These are phyloP conservation scores for Metrosideros polymorpha DNA, from an alignment of 441 rosid genomes.

Conservation along the genomic window DNA sequence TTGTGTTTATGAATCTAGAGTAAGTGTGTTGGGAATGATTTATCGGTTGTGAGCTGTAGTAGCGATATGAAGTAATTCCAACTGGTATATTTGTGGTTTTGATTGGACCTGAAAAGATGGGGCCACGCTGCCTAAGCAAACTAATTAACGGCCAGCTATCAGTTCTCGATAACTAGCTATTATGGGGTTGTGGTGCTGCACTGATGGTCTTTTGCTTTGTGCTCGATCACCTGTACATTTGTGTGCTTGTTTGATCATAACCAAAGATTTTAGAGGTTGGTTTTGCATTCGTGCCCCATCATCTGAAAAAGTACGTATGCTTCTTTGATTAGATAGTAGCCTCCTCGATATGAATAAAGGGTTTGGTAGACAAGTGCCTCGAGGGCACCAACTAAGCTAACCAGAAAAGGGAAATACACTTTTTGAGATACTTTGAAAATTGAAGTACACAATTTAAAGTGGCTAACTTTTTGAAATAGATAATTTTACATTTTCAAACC, in stretches of 20 bases:
- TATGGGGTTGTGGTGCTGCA: background rate
- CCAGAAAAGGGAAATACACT: background rate
- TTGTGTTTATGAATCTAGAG: background rate
- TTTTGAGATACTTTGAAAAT: background rate
- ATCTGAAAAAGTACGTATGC: background rate
- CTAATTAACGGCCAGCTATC: background rate
- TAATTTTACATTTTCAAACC: too few relatives aligned
- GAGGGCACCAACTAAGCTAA: background rate
- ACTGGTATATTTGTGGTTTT: background rate
- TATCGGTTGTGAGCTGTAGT: background rate
- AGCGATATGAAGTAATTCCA: background rate
- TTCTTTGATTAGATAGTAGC: background rate
- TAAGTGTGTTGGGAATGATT: background rate
- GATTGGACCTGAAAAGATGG: background rate
- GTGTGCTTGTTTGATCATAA: background rate
- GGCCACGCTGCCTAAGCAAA: background rate
- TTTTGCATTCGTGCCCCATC: background rate
- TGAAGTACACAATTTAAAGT: background rate
- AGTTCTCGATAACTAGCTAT: background rate
- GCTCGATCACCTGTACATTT: background rate
- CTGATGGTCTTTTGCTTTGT: background rate
- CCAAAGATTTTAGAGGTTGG: background rate
- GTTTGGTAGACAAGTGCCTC: background rate
- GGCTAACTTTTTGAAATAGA: background rate
- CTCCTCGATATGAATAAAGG: background rate